Evolutionary conservation across 345 rosid species (phyloP).

Genomic region (Eucalyptus pumila): DNA sequence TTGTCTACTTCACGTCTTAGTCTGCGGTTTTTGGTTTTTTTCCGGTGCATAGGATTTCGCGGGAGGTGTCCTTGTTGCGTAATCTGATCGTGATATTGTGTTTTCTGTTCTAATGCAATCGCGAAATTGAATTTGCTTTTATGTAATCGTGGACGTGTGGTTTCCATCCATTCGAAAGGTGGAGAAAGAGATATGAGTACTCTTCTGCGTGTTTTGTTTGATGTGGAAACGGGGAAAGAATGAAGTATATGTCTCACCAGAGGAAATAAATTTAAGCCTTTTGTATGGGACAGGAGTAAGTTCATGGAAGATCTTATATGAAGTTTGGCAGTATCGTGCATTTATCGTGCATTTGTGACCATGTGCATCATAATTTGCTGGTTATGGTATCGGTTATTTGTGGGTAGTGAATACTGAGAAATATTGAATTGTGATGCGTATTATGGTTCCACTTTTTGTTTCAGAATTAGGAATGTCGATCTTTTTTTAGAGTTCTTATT

Average conservation of each 20-base stretch:
- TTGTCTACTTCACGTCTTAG: not conserved
- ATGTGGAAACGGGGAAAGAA: not conserved
- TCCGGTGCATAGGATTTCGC: not conserved
- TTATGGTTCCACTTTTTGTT: not conserved
- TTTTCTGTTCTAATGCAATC: not conserved
- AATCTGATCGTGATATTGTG: not conserved
- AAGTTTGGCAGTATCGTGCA: not conserved
- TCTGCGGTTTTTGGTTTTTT: not conserved
- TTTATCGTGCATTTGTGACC: not conserved
- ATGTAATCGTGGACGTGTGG: not conserved
- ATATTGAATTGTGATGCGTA: not conserved
- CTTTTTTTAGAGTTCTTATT: not conserved
- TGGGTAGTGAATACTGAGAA: not conserved
- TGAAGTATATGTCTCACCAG: not conserved
- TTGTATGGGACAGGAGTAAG: not conserved
- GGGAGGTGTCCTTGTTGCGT: not conserved
- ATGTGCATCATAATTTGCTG: not conserved
- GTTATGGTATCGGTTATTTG: not conserved
- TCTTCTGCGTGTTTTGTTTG: not conserved
- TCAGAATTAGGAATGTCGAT: not conserved
- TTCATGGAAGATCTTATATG: not conserved
- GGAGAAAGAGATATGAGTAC: not conserved
- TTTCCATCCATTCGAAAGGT: not conserved
- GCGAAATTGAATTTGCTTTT: not conserved
- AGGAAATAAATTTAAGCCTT: not conserved